phyloP scores from a whole-genome alignment of 441 rosid genomes.

The Bruguiera hainesii region DNA sequence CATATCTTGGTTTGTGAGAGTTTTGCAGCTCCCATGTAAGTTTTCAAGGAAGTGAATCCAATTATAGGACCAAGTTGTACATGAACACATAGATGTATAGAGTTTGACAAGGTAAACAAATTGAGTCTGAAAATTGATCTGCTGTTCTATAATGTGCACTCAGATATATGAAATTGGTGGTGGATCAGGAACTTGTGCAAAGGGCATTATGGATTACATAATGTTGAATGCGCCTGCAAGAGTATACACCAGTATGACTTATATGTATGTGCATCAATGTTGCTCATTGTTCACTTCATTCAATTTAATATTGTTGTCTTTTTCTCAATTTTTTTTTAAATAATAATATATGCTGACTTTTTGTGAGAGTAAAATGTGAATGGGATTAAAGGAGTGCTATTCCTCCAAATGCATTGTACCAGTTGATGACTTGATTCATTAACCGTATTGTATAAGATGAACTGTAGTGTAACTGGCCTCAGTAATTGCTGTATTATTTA shows the following conservation, averaged over 20 bases:
- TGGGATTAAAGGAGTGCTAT: not conserved
- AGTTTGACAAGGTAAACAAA: constrained; percentile 15
- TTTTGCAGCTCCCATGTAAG: constrained; percentile 8
- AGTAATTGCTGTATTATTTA: not conserved
- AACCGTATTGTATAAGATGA: not conserved
- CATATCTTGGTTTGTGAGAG: constrained; percentile 8
- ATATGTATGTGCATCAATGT: constrained; percentile 53
- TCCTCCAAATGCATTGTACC: not conserved
- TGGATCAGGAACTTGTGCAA: constrained; percentile 97
- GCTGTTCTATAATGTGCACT: constrained; percentile 26
- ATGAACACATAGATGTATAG: constrained; percentile 7
- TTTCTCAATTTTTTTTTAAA: no score
- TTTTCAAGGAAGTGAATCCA: not conserved
- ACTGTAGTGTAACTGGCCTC: not conserved
- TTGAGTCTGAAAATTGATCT: constrained; percentile 22
- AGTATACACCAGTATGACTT: constrained; percentile 85
- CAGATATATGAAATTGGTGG: constrained; percentile 98
- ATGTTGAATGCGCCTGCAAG: constrained; percentile 88
- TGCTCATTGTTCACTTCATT: no score
- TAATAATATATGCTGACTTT: not conserved
- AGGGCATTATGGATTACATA: constrained; percentile 94
- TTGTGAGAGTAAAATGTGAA: not conserved
- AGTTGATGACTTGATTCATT: not conserved
- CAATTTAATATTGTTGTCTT: no score
- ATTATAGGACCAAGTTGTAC: constrained; percentile 5